Percentiles rank a stretch among this genome's conserved stretches.
phyloP scores from a whole-genome alignment of 257 asterid species.

The Leptodermis oblonga region DNA sequence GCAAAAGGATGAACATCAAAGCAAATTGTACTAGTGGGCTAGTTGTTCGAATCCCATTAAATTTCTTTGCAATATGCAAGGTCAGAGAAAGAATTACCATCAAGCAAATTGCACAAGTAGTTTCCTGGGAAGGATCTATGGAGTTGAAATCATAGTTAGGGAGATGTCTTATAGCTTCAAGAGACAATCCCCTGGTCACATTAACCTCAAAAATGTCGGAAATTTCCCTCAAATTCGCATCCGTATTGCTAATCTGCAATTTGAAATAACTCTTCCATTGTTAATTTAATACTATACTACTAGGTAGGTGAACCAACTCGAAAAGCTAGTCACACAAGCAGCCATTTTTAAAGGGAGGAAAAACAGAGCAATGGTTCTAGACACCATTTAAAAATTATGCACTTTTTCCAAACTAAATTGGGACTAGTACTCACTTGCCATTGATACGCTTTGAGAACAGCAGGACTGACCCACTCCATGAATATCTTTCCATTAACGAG shows the following conservation, averaged over 20 bases:
- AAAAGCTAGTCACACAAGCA: neutral
- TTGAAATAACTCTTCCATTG: neutral
- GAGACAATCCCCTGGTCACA: conserved; percentile 49
- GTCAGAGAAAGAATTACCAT: conserved; percentile 48
- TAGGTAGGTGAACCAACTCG: too few species aligned
- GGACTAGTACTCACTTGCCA: conserved; percentile 82
- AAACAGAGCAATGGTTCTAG: too few species aligned
- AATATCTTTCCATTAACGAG: conserved; percentile 85
- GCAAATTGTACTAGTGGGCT: too few species aligned
- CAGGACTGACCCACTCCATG: conserved; percentile 98
- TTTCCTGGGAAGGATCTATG: conserved; percentile 25
- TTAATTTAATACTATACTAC: neutral
- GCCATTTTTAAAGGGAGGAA: too few species aligned
- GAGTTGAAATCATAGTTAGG: conserved; percentile 40
- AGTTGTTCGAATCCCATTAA: too few species aligned
- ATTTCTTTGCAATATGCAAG: too few species aligned
- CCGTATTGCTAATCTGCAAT: conserved; percentile 64
- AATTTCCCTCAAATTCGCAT: conserved; percentile 62
- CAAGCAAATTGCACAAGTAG: conserved; percentile 69
- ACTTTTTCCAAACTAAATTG: too few species aligned
- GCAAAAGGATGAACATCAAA: neutral
- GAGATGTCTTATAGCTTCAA: conserved; percentile 42
- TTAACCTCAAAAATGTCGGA: conserved; percentile 77
- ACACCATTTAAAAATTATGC: too few species aligned
- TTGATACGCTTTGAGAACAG: conserved; percentile 87